Evolutionary conservation across 2,329 filamentous ascomycete genomes (phyloP).

Genomic region (Proliferodiscus dingleyae): DNA sequence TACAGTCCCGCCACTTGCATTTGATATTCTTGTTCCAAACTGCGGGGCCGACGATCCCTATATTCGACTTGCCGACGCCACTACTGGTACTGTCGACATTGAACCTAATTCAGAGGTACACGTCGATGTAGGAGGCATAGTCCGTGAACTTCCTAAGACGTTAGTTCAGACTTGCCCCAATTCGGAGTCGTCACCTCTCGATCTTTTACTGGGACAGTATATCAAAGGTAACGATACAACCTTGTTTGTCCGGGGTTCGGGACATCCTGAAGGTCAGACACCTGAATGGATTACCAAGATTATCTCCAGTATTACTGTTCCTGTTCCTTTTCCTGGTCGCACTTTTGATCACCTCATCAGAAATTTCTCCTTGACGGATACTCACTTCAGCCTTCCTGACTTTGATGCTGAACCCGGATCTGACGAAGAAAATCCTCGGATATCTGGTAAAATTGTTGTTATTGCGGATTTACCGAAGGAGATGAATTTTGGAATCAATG

Average conservation of each 20-base stretch:
- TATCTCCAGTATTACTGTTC: constrained; percentile 74
- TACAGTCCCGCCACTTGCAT: constrained; percentile 72
- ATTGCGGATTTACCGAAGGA: constrained; percentile 75
- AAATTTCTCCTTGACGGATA: constrained; percentile 80
- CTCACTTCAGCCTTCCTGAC: constrained; percentile 80
- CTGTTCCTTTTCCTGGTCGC: constrained; percentile 76
- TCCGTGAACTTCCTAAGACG: constrained; percentile 68
- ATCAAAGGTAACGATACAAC: constrained; percentile 74
- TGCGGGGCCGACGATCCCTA: constrained; percentile 67
- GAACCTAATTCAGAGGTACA: constrained; percentile 62
- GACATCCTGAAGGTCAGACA: constrained; percentile 58
- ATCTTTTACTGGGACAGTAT: constrained; percentile 74
- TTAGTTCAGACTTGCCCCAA: constrained; percentile 72
- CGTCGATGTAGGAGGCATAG: constrained; percentile 65
- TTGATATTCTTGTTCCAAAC: constrained; percentile 79
- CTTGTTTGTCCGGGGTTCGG: constrained; percentile 77
- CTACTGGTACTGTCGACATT: constrained; percentile 62
- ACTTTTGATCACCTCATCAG: constrained; percentile 78
- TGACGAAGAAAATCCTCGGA: constrained; percentile 67
- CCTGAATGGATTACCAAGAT: constrained; percentile 81
- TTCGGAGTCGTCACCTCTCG: constrained; percentile 75
- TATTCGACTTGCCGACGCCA: constrained; percentile 74
- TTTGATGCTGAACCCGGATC: constrained; percentile 71
- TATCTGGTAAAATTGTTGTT: constrained; percentile 80
- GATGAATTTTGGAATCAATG: constrained; percentile 79